phyloP scores from a whole-genome alignment of 345 rosid species.

The Pugionium cornutum region DNA sequence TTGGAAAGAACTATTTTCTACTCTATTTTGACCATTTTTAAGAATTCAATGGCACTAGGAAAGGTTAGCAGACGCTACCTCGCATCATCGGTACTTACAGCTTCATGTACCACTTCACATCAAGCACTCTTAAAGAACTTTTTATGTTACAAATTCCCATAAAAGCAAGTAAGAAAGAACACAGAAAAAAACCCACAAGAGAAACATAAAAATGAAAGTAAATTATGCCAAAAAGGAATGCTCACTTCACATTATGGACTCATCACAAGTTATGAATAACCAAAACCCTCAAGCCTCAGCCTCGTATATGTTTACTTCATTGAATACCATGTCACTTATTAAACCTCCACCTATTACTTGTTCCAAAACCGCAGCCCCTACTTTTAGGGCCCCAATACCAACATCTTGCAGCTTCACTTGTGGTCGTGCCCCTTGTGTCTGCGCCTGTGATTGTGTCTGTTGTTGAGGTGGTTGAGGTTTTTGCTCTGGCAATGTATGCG shows the following conservation, averaged over 20 bases:
- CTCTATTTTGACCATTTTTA: too few species aligned
- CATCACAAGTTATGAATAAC: background rate
- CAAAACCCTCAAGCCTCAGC: conserved; percentile 20
- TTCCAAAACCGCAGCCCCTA: conserved; percentile 61
- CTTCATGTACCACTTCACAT: too few species aligned
- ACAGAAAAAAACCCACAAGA: background rate
- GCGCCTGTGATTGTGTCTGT: conserved; percentile 36
- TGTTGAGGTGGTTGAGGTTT: conserved; percentile 13
- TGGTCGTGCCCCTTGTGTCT: conserved; percentile 31
- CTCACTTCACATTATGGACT: background rate
- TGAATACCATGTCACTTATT: conserved; percentile 59
- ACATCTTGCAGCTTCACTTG: conserved; percentile 28
- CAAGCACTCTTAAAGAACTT: too few species aligned
- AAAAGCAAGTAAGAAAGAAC: background rate
- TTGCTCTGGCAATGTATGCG: too few species aligned
- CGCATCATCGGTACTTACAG: too few species aligned
- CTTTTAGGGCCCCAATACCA: conserved; percentile 44
- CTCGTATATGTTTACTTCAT: conserved; percentile 19
- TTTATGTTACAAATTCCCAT: background rate
- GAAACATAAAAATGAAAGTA: background rate
- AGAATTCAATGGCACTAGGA: too few species aligned
- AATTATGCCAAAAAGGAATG: background rate
- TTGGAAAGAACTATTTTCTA: too few species aligned
- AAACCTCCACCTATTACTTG: conserved; percentile 62
- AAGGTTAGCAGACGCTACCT: too few species aligned